Evolutionary conservation across 2,329 filamentous ascomycete species (phyloP).

Genomic region (Verticillium tricorpus): DNA sequence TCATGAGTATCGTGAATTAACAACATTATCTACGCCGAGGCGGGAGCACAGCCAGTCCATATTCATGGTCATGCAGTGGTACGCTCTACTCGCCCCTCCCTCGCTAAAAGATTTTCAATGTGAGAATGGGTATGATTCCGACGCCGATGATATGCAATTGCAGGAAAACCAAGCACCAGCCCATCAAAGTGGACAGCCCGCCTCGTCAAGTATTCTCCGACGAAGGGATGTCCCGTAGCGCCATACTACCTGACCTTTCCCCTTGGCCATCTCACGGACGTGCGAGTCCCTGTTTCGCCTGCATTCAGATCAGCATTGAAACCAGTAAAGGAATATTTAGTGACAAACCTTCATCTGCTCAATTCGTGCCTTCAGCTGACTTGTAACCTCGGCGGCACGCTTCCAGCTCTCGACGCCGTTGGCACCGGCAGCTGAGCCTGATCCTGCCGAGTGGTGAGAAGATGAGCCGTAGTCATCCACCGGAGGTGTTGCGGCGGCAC

Average conservation of each 20-base stretch:
- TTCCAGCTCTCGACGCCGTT: slow-evolving; percentile 90
- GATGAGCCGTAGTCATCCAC: slow-evolving; percentile 7
- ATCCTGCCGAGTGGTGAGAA: slow-evolving; percentile 10
- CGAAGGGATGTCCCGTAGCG: background rate
- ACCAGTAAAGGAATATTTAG: background rate
- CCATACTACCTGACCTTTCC: background rate
- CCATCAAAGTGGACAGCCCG: background rate
- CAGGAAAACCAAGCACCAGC: slow-evolving; percentile 1
- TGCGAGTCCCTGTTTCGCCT: slow-evolving; percentile 47
- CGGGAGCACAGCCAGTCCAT: background rate
- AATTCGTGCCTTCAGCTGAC: slow-evolving; percentile 93
- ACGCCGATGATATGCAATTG: slow-evolving; percentile 27
- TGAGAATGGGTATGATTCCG: slow-evolving; percentile 25
- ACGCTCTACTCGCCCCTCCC: background rate
- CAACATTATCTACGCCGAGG: background rate
- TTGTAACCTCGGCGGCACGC: slow-evolving; percentile 93
- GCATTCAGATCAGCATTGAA: slow-evolving; percentile 9
- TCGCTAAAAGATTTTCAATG: background rate
- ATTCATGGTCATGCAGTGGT: background rate
- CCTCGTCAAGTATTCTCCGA: background rate
- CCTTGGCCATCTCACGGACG: slow-evolving; percentile 16
- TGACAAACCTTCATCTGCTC: slow-evolving; percentile 83
- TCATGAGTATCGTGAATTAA: background rate
- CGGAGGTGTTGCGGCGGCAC: slow-evolving; percentile 16
- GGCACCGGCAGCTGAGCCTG: slow-evolving; percentile 23